Evolutionary conservation across 1,139 yeast species (phyloP).

Genomic region (Suhomyces bokatorum): DNA sequence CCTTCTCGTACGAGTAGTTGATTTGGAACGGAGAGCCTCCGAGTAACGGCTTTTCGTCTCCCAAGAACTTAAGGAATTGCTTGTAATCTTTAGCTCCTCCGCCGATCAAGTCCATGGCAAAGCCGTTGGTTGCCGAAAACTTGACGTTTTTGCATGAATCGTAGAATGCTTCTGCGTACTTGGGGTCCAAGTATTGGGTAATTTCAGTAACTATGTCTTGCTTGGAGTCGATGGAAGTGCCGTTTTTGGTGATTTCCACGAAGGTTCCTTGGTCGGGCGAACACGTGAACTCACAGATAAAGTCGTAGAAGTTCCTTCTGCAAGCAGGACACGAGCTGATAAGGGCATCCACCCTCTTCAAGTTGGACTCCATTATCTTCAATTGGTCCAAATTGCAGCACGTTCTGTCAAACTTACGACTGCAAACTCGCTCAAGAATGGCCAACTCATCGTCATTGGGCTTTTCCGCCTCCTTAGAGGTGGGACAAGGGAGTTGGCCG

Average conservation of each 20-base stretch:
- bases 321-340: slow-evolving; percentile 97
- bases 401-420: slow-evolving; percentile 52
- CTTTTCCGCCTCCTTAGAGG: slow-evolving; percentile 44
- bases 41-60: slow-evolving; percentile 88
- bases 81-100: slow-evolving; percentile 84
- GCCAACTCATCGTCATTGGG: slow-evolving; percentile 35
- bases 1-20: slow-evolving; percentile 57
- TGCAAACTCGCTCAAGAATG: slow-evolving; percentile 65
- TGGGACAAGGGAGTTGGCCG: slow-evolving; percentile 74
- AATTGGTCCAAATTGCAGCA: slow-evolving; percentile 46
- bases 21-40: slow-evolving; percentile 98
- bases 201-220: slow-evolving; percentile 69
- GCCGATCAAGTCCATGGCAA: slow-evolving; percentile 94
- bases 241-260: slow-evolving; percentile 62
- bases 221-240: slow-evolving; percentile 51
- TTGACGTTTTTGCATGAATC: slow-evolving; percentile 88
- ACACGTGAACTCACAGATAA: slow-evolving; percentile 89
- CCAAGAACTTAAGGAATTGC: slow-evolving; percentile 80
- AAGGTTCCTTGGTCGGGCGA: slow-evolving; percentile 80
- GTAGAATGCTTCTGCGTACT: slow-evolving; percentile 63
- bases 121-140: slow-evolving; percentile 93
- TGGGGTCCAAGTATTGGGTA: slow-evolving; percentile 59
- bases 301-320: slow-evolving; percentile 74
- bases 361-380: slow-evolving; percentile 41
- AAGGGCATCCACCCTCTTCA: slow-evolving; percentile 74